Evolutionary conservation across 352 stramenopile species (phyloP).

Genomic region (Pythium rishiriense): DNA sequence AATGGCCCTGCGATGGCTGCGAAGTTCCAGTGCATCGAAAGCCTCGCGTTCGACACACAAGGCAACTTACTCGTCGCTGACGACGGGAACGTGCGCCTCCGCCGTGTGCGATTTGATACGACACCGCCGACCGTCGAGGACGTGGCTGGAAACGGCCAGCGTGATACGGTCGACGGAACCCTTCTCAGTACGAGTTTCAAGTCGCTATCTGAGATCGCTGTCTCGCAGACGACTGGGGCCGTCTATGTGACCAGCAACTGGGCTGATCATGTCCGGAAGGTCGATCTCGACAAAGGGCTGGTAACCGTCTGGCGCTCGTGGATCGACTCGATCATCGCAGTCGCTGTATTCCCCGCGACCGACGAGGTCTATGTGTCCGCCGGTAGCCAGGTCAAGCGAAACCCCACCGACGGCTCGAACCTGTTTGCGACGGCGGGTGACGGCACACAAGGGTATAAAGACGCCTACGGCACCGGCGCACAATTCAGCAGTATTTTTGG

Average conservation of each 20-base stretch:
- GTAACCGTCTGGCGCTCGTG: neutral
- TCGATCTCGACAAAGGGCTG: neutral
- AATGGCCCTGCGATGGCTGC: neutral
- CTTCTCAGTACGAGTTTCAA: neutral
- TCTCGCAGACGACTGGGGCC: neutral
- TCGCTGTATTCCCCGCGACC: neutral
- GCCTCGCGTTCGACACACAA: neutral
- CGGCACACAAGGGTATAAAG: neutral
- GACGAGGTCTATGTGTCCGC: neutral
- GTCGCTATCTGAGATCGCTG: neutral
- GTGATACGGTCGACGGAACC: neutral
- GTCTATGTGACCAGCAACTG: neutral
- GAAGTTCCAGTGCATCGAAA: neutral
- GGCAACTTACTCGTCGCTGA: slow-evolving; percentile 1
- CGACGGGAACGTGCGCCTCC: neutral
- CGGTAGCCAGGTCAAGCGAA: neutral
- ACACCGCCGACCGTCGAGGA: neutral
- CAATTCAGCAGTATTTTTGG: neutral
- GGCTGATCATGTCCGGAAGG: neutral
- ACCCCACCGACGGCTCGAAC: neutral
- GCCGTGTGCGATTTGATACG: neutral
- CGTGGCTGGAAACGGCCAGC: neutral
- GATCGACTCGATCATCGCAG: neutral
- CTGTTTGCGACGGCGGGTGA: neutral
- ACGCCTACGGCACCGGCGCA: neutral